A percentile compares a stretch with the other conserved stretches of the same genome.
These are phyloP conservation scores for Apophysomyces elegans DNA, from an alignment of 371 early-diverging fungal genomes.

Conservation along the genomic window DNA sequence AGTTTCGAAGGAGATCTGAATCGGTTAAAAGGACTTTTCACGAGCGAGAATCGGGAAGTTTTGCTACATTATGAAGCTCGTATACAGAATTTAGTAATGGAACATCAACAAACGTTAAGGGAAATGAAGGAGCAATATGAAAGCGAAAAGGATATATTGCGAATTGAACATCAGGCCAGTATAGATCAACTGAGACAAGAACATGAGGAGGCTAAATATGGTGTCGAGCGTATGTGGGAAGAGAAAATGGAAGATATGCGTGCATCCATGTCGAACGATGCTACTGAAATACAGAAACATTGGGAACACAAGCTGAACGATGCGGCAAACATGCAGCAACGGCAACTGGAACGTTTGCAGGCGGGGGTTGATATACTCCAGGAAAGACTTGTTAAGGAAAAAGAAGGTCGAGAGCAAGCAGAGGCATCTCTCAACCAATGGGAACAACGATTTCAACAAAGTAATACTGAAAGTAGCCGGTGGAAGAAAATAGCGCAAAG, in stretches of 20 bases:
- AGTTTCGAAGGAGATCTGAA: constrained; percentile 17
- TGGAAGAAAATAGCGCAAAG: constrained; percentile 1
- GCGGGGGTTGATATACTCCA: constrained; percentile 45
- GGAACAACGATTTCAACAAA: not conserved
- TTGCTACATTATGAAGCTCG: constrained; percentile 38
- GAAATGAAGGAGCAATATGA: constrained; percentile 25
- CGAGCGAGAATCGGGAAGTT: constrained; percentile 29
- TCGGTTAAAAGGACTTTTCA: constrained; percentile 22
- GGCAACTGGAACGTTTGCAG: constrained; percentile 21
- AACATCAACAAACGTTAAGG: constrained; percentile 28
- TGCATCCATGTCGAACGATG: constrained; percentile 44
- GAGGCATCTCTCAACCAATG: constrained; percentile 9
- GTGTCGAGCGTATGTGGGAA: constrained; percentile 28
- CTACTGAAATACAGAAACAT: constrained; percentile 32
- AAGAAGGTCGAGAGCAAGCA: constrained; percentile 28
- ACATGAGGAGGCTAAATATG: constrained; percentile 14
- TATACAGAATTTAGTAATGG: constrained; percentile 30
- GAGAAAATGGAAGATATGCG: constrained; percentile 35
- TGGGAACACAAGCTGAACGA: constrained; percentile 41
- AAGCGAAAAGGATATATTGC: constrained; percentile 30
- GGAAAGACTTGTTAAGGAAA: constrained; percentile 41
- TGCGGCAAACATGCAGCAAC: constrained; percentile 8
- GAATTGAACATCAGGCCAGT: constrained; percentile 30
- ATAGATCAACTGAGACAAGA: constrained; percentile 20
- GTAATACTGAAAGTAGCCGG: not conserved